Base-by-base conservation (phyloP, 83 land plant species). In the Larix sibirica region DNA sequence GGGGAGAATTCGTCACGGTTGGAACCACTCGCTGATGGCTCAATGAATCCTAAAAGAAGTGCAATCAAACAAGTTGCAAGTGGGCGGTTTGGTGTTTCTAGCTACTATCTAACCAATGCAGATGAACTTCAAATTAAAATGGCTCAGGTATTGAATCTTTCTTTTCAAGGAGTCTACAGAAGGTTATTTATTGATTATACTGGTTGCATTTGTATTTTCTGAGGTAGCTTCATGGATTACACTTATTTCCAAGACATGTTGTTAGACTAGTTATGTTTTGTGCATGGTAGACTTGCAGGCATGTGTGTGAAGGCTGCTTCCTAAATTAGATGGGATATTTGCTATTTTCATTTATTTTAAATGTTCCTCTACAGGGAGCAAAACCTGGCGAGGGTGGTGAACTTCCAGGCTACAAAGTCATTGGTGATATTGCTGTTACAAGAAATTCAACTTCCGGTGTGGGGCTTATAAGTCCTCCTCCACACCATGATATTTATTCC, bases 341-440 rank as follows among this genome's bases (percentile, higher is more conserved):
- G 56, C 77, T n/a, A 20, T 73, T 73, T 6, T 73, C 24, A 73
- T 73, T 42, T 23, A 42, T 73, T 73, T 42, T 23, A 73, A 73
- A 42, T 73, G 50, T 50, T 50, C 13, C 13, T 50, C 56, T 50
- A 50, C 91, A 95, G 99, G 99, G 99, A 47, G 99, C 99, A 21
- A 98, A 98, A 84, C 99, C 99, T 77, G 99, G 99, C 82, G 99
- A 98, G 85, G 99, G 99, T 60, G 99, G 99, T 86, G 99, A 98
- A 86, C 96, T 98, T 81, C 99, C 99, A 47, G 99, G 99, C 1
- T 96, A 98, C 77, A 98, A 98, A 86, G 99, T 98, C 65, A 95
- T 95, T 81, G 99, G 99, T 26, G 99, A 98, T 58, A 98, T 98
- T 84, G 99, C 99, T 18, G 89, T 92, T 21, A 98, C 99, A 76